Conservation (phyloP, 2,329 filamentous ascomycete species). For the Leptographium radiaticola region DNA sequence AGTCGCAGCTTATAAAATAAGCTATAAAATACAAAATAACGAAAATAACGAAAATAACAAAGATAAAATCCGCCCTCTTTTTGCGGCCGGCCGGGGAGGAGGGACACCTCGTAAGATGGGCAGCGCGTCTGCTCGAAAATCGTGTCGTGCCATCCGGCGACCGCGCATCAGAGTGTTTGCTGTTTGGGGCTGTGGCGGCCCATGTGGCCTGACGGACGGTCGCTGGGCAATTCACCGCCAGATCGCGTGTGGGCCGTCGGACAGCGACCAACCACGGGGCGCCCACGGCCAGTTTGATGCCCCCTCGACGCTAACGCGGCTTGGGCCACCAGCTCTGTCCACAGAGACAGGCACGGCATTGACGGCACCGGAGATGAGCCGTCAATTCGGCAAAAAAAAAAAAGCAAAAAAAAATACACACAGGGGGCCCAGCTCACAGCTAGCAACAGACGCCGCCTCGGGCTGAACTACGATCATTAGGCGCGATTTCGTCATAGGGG, state of each 20-base stretch:
- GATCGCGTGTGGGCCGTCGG: neutral
- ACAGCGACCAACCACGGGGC: neutral
- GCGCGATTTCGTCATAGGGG: neutral
- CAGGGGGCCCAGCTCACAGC: neutral
- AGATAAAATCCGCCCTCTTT: too few relatives aligned
- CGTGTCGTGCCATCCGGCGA: too few relatives aligned
- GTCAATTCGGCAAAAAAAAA: neutral
- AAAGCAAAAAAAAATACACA: neutral
- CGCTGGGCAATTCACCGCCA: neutral
- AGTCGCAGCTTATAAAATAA: too few relatives aligned
- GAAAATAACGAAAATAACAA: too few relatives aligned
- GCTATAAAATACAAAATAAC: too few relatives aligned
- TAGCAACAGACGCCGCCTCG: neutral
- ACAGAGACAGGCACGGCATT: conserved; percentile 2
- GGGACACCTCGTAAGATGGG: neutral
- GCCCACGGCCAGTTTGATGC: too few relatives aligned
- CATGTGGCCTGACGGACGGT: neutral
- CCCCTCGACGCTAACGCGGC: too few relatives aligned
- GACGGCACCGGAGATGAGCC: neutral
- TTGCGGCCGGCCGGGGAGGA: neutral
- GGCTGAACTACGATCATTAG: neutral
- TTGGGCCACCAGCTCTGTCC: too few relatives aligned
- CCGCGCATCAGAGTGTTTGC: too few relatives aligned
- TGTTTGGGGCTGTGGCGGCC: neutral
- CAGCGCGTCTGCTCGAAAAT: neutral